Evolutionary conservation across 129 eudicot species (phyloP), one percentile per base, ranked within the genome.

Genomic region (Erigeron canadensis): DNA sequence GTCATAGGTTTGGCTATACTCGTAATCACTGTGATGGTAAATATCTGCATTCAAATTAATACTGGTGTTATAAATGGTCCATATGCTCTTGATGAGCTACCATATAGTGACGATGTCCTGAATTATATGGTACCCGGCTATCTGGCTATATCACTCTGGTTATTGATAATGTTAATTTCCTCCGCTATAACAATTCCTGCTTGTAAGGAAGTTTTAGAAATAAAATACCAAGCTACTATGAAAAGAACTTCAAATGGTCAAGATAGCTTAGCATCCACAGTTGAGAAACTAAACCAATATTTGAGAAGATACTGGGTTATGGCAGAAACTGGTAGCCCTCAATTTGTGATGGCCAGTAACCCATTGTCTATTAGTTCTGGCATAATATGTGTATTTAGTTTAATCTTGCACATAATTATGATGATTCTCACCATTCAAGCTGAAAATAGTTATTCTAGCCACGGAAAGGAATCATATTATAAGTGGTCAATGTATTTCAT

Each of bases 1-100:
- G 63, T 65, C 45, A 55, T 46, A 28, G 90, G 83, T 54, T 61
- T 86, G 64, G 80, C 65, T 8, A 80, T 86, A 62, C 75, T 86
- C 3, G 78, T 80, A 2, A 62, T 77, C 53, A 82, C 87, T 5
- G 44, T 77, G 3, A 12, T 54, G 15, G 81, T 46, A 2, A 82
- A 82, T 77, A 39, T 70, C 1, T 44, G 38, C 22, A 82, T 86
- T 8, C 69, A 86, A 23, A 56, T 66, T 4, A 4, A 1, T 42
- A 80, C 80, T 0, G 67, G 76, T 17, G 73, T 58, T 22, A 60
- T 79, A 8, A n/a, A 50, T 5, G 5, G 1, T 6, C 10, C 2
- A 50, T 5, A 1, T 1, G 2, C n/a, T n/a, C n/a, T n/a, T n/a
- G n/a, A n/a, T n/a, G n/a, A n/a, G n/a, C n/a, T n/a, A n/a, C n/a